These are phyloP conservation scores for Priceomyces fermenticarens DNA, from an alignment of 805 yeast genomes.

Conservation along the genomic window DNA sequence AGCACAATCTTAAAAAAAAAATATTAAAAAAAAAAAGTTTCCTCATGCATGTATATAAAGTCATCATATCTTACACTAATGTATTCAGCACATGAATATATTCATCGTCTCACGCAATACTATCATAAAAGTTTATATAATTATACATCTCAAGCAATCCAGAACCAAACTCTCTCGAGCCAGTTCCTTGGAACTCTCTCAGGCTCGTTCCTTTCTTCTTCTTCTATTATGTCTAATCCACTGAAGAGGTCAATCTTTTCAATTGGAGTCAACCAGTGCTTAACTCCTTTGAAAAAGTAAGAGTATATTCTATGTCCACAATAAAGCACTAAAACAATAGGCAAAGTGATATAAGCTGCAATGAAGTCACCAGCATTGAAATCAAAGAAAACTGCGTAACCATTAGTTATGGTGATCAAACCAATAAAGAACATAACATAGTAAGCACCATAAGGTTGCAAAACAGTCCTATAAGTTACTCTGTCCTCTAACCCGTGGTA, in stretches of 20 bases:
- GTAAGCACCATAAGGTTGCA: constrained; percentile 59
- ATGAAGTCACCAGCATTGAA: constrained; percentile 58
- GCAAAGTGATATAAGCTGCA: constrained; percentile 71
- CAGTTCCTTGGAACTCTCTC: constrained; percentile 39
- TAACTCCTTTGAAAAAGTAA: constrained; percentile 22
- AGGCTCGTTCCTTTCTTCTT: constrained; percentile 40
- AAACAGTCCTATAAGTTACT: constrained; percentile 53
- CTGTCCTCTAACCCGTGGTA: constrained; percentile 53
- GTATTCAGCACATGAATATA: too few species aligned
- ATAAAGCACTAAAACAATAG: constrained; percentile 51
- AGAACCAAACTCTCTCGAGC: constrained; percentile 45
- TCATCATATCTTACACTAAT: background rate
- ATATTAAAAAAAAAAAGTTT: constrained; percentile 2
- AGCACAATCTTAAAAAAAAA: constrained; percentile 1
- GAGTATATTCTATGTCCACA: constrained; percentile 55
- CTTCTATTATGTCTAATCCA: constrained; percentile 61
- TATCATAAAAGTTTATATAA: background rate
- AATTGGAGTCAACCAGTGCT: constrained; percentile 44
- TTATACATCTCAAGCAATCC: constrained; percentile 36
- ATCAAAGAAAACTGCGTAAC: constrained; percentile 63
- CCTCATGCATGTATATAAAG: background rate
- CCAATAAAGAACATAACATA: constrained; percentile 48
- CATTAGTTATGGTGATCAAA: constrained; percentile 65
- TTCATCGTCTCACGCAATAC: too few species aligned
- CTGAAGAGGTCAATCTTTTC: constrained; percentile 59